Evolutionary conservation across 768 basidiomycete genomes (phyloP).

Genomic region (Amanita subjunquillea): DNA sequence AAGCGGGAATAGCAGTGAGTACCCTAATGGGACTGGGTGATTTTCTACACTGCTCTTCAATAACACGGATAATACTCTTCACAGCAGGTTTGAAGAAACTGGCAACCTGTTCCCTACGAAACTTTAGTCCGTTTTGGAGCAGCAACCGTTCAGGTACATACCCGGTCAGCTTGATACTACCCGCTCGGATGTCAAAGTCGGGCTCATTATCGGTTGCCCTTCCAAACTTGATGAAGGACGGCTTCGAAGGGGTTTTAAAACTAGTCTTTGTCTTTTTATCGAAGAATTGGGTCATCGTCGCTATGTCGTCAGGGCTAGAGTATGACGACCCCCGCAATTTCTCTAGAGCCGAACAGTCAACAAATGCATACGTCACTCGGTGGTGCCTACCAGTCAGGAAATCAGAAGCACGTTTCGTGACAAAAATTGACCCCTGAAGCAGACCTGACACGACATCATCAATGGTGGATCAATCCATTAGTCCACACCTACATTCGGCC

Average conservation of each 20-base stretch:
- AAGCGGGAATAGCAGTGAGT: background rate
- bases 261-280: conserved; percentile 36
- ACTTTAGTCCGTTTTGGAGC: conserved; percentile 15
- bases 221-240: conserved; percentile 39
- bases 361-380: background rate
- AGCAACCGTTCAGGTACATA: background rate
- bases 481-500: background rate
- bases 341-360: background rate
- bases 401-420: background rate
- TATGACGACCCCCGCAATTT: conserved; percentile 5
- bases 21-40: background rate
- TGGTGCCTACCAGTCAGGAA: background rate
- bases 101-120: background rate
- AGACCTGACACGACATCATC: conserved; percentile 16
- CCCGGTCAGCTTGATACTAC: conserved; percentile 16
- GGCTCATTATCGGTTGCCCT: conserved; percentile 27
- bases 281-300: conserved; percentile 25
- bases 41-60: background rate
- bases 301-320: conserved; percentile 23
- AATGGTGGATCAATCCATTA: conserved; percentile 1
- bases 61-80: background rate
- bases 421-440: background rate
- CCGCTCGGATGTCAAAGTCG: conserved; percentile 28
- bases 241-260: conserved; percentile 21
- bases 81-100: conserved; percentile 4